Conservation (phyloP, 306 rosid species). For the Citrullus colocynthis region DNA sequence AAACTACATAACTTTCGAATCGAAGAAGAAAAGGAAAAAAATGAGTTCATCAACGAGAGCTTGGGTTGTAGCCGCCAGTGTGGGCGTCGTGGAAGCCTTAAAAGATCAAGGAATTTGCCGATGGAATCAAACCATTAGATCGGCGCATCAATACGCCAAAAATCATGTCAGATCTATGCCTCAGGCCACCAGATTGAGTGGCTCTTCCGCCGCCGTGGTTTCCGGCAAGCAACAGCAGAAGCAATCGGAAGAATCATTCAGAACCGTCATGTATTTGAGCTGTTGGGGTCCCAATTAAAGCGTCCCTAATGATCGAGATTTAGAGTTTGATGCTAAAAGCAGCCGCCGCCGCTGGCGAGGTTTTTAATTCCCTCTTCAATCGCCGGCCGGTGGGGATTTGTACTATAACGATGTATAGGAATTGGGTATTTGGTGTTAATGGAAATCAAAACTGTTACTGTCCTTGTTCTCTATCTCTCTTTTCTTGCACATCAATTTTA, state of each 20-base stretch:
- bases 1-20: neutral
- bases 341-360: neutral
- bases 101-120: slow-evolving; percentile 29
- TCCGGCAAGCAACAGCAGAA: neutral
- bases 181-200: slow-evolving; percentile 11
- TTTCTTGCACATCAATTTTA: neutral
- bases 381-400: neutral
- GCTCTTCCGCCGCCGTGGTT: slow-evolving; percentile 10
- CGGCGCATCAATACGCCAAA: slow-evolving; percentile 13
- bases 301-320: neutral
- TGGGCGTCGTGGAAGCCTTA: slow-evolving; percentile 23
- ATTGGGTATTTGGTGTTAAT: neutral
- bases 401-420: neutral
- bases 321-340: neutral
- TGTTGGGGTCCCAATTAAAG: slow-evolving; percentile 28
- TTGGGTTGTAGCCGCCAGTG: slow-evolving; percentile 21
- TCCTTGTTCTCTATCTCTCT: neutral
- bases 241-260: slow-evolving; percentile 20
- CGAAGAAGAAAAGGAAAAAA: neutral
- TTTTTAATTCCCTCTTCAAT: neutral
- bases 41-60: slow-evolving; percentile 19
- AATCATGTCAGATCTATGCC: slow-evolving; percentile 4
- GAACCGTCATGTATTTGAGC: slow-evolving; percentile 23
- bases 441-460: neutral
- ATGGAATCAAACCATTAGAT: slow-evolving; percentile 17